phyloP scores from a whole-genome alignment of 495 filamentous ascomycete genomes.

The Ramalina intermedia region DNA sequence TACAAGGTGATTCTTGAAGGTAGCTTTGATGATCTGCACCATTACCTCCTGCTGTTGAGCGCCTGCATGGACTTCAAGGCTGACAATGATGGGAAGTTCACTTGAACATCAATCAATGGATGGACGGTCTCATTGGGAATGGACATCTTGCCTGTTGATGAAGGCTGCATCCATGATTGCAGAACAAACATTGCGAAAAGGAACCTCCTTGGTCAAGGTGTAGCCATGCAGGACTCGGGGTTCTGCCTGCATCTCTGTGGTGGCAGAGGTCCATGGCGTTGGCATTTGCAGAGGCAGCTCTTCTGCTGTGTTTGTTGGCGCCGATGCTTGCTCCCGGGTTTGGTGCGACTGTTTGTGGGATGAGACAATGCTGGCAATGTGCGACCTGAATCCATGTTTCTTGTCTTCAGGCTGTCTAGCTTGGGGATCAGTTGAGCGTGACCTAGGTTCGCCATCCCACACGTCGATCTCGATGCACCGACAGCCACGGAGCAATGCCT shows the following conservation, averaged over 20 bases:
- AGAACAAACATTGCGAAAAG: conserved; percentile 70
- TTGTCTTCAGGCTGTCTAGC: conserved; percentile 17
- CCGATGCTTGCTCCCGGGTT: conserved; percentile 16
- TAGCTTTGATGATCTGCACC: conserved; percentile 74
- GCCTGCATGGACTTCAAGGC: conserved; percentile 74
- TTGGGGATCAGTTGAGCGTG: conserved; percentile 20
- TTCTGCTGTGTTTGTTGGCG: conserved; percentile 13
- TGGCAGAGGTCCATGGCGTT: conserved; percentile 21
- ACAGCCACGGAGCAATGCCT: conserved; percentile 66
- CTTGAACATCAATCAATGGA: conserved; percentile 20
- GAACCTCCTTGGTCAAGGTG: conserved; percentile 74
- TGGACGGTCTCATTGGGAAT: background rate
- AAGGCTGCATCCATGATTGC: conserved; percentile 72
- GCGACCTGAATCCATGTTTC: conserved; percentile 10
- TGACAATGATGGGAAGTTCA: conserved; percentile 74
- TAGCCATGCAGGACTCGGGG: conserved; percentile 78
- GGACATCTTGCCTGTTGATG: conserved; percentile 25
- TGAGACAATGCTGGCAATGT: conserved; percentile 4
- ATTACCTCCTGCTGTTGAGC: conserved; percentile 70
- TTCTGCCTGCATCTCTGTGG: conserved; percentile 33
- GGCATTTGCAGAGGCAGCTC: conserved; percentile 14
- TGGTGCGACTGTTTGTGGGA: conserved; percentile 11
- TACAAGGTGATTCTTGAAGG: conserved; percentile 58
- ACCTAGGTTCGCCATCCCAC: conserved; percentile 62
- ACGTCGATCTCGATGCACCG: conserved; percentile 93